phyloP scores from a whole-genome alignment of 305 asterid genomes.

The Striga hermonthica region DNA sequence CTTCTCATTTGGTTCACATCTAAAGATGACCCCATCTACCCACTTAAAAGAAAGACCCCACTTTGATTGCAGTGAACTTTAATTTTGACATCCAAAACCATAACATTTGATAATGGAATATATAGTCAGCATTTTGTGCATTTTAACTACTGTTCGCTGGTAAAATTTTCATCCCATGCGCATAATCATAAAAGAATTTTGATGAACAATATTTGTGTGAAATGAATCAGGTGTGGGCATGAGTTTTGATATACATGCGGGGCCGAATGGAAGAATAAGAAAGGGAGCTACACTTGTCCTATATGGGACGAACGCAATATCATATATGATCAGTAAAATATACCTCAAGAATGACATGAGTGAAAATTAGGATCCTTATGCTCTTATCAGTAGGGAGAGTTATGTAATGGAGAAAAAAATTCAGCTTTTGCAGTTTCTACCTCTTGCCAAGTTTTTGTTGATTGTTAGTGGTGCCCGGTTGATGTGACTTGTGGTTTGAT shows the following conservation, averaged over 20 bases:
- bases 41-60: not conserved
- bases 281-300: slow-evolving; percentile 46
- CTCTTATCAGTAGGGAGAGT: not conserved
- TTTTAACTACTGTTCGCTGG: not conserved
- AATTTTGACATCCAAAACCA: not conserved
- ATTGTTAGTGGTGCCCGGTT: no score
- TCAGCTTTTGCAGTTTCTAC: no score
- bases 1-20: not conserved
- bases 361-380: not conserved
- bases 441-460: no score
- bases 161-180: not conserved
- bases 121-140: not conserved
- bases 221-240: slow-evolving; percentile 51
- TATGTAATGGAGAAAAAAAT: no score
- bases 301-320: slow-evolving; percentile 51
- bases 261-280: slow-evolving; percentile 54
- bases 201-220: not conserved
- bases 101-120: not conserved
- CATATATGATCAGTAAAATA: slow-evolving; percentile 17
- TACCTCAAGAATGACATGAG: not conserved
- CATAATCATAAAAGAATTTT: not conserved
- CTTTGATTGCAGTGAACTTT: no score
- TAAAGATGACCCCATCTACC: not conserved
- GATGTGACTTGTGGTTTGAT: slow-evolving; percentile 29
- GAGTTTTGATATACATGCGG: slow-evolving; percentile 70